Evolutionary conservation across 1,284 basidiomycete species (phyloP).

Genomic region (Heimioporus retisporus): DNA sequence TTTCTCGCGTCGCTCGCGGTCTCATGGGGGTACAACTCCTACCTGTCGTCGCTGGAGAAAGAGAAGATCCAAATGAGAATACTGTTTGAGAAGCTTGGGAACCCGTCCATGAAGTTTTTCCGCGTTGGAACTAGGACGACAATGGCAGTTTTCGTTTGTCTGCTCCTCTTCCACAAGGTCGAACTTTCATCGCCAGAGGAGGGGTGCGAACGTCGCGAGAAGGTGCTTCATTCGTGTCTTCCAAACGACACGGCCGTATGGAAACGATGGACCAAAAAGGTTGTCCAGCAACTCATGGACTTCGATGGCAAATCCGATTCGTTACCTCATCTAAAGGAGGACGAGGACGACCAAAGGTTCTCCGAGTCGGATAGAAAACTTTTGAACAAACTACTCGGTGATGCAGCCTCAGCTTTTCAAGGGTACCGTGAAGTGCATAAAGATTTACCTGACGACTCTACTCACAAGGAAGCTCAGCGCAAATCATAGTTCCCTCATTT

Average conservation of each 20-base stretch:
- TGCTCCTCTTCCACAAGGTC: slow-evolving; percentile 28
- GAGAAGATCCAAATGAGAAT: slow-evolving; percentile 37
- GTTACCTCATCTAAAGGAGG: slow-evolving; percentile 11
- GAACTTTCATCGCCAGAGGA: neutral
- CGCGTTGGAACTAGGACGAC: slow-evolving; percentile 22
- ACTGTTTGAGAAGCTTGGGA: slow-evolving; percentile 22
- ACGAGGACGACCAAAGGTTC: neutral
- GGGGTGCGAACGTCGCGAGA: neutral
- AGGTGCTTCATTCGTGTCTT: slow-evolving; percentile 26
- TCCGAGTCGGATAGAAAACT: slow-evolving; percentile 11
- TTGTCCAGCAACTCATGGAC: slow-evolving; percentile 24
- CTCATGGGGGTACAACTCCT: slow-evolving; percentile 40
- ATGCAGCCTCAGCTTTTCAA: slow-evolving; percentile 27
- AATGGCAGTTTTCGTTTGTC: slow-evolving; percentile 28
- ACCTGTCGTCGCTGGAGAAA: slow-evolving; percentile 35
- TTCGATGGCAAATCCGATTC: neutral
- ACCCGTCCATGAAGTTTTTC: slow-evolving; percentile 21
- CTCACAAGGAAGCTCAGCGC: neutral
- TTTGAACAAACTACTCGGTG: slow-evolving; percentile 21
- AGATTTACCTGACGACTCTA: slow-evolving; percentile 19
- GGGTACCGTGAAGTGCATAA: slow-evolving; percentile 13
- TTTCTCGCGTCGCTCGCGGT: slow-evolving; percentile 36
- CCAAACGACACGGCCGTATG: slow-evolving; percentile 35
- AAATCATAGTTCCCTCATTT: neutral
- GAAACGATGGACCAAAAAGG: slow-evolving; percentile 29